Conservation (phyloP, 1,284 basidiomycete genomes). For the Irpex rosettiformis region DNA sequence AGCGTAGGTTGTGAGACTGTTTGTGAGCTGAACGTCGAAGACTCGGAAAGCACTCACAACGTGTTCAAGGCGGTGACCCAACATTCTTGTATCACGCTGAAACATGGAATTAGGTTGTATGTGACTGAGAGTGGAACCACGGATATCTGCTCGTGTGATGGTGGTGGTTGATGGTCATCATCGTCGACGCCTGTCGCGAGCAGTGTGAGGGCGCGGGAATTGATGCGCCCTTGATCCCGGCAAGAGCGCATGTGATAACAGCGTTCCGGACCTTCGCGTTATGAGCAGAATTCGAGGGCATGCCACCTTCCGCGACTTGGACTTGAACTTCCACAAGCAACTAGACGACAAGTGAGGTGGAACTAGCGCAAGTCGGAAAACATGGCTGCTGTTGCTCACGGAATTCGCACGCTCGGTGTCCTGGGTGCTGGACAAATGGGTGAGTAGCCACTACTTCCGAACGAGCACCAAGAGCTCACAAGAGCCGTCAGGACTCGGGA, state of each 20-base stretch:
- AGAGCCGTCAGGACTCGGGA: constrained; percentile 57
- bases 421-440: constrained; percentile 88
- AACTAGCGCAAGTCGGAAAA: neutral
- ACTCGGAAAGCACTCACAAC: too few species aligned
- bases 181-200: neutral
- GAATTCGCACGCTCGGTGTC: constrained; percentile 66
- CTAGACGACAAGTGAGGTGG: neutral
- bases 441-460: constrained; percentile 16
- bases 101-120: too few species aligned
- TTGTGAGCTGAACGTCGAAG: too few species aligned
- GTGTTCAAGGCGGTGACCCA: too few species aligned
- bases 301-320: neutral
- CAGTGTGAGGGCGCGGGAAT: neutral
- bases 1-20: too few species aligned
- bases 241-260: neutral
- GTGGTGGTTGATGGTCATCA: neutral
- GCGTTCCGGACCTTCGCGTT: neutral
- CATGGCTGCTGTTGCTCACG: constrained; percentile 59
- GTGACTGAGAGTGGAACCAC: too few species aligned
- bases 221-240: neutral
- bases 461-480: neutral
- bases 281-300: neutral
- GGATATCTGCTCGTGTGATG: too few species aligned
- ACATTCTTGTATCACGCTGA: too few species aligned
- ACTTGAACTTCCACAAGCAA: neutral